A percentile compares a stretch with the other conserved stretches of the same genome.
Evolutionary conservation across 2,329 filamentous ascomycete species (phyloP).

Genomic region (Cadophora sp.): DNA sequence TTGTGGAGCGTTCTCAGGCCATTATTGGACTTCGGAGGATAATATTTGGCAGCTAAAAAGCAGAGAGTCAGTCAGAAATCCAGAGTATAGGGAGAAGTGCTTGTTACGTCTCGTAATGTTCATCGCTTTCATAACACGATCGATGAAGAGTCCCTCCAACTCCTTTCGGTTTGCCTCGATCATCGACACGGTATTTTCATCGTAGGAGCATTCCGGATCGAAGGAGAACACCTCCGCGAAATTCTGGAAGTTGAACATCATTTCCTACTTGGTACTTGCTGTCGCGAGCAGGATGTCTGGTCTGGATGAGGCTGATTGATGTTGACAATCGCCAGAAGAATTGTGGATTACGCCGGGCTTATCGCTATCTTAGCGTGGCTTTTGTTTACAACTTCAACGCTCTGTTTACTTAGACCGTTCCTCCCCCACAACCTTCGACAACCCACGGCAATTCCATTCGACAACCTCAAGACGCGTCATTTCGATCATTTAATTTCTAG

Average conservation of each 20-base stretch:
- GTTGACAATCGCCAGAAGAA: neutral
- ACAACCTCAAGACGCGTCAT: slow-evolving; percentile 30
- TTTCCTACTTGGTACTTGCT: slow-evolving; percentile 17
- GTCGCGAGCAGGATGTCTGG: neutral
- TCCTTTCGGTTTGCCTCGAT: slow-evolving; percentile 72
- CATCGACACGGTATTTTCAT: slow-evolving; percentile 63
- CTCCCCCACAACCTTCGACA: slow-evolving; percentile 22
- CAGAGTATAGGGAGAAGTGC: slow-evolving; percentile 1
- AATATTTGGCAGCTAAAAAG: slow-evolving; percentile 62
- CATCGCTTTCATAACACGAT: slow-evolving; percentile 74
- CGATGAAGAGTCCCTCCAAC: slow-evolving; percentile 79
- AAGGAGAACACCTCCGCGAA: slow-evolving; percentile 73
- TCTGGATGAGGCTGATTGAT: neutral
- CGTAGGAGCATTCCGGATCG: slow-evolving; percentile 66
- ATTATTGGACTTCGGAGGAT: slow-evolving; percentile 75
- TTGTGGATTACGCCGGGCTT: slow-evolving; percentile 6
- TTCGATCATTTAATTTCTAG: neutral
- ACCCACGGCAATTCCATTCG: slow-evolving; percentile 17
- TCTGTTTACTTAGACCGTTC: slow-evolving; percentile 13
- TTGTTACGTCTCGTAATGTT: slow-evolving; percentile 71
- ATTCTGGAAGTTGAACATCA: slow-evolving; percentile 69
- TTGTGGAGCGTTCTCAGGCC: slow-evolving; percentile 74
- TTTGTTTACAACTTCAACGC: slow-evolving; percentile 21
- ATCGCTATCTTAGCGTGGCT: slow-evolving; percentile 34
- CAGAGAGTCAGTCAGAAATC: neutral